Evolutionary conservation across 176 grass and related monocot genomes (phyloP).

Genomic region (Zizania latifolia): DNA sequence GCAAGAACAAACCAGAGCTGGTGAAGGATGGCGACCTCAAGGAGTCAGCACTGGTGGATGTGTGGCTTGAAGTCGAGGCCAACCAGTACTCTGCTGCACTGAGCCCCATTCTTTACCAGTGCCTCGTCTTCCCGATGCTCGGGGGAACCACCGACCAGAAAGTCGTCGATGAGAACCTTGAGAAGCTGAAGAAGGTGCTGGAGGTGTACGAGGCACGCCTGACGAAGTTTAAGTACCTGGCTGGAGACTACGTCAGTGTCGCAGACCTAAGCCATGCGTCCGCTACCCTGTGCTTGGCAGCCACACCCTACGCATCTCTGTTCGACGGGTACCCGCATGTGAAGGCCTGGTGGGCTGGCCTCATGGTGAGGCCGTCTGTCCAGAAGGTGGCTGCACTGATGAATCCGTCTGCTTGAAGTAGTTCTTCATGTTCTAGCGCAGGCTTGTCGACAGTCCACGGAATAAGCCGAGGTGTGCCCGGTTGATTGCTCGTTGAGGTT

Average conservation of each 20-base stretch:
- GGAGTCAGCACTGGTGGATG: conserved; percentile 52
- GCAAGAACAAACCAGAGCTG: conserved; percentile 56
- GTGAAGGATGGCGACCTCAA: conserved; percentile 30
- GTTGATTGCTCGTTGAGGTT: conserved; percentile 6
- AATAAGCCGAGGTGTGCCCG: conserved; percentile 19
- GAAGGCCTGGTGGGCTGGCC: conserved; percentile 56
- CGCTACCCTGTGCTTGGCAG: conserved; percentile 25
- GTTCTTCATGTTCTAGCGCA: not conserved
- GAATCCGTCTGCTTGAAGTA: conserved; percentile 27
- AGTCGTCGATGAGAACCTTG: conserved; percentile 34
- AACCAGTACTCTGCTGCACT: conserved; percentile 42
- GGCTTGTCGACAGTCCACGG: not conserved
- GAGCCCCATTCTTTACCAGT: conserved; percentile 32
- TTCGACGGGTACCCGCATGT: conserved; percentile 44
- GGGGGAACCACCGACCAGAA: conserved; percentile 38
- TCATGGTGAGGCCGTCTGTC: conserved; percentile 39
- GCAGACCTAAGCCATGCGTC: conserved; percentile 58
- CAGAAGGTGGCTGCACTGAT: conserved; percentile 42
- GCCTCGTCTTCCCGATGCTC: conserved; percentile 28
- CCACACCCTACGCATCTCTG: conserved; percentile 33
- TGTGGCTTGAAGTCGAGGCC: conserved; percentile 65
- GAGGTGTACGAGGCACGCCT: conserved; percentile 53
- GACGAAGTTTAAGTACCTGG: conserved; percentile 45
- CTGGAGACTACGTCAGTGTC: conserved; percentile 62
- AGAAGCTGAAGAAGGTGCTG: conserved; percentile 51